Evolutionary conservation across 176 grass and related monocot genomes (phyloP).

Genomic region (Aegilops sharonensis): DNA sequence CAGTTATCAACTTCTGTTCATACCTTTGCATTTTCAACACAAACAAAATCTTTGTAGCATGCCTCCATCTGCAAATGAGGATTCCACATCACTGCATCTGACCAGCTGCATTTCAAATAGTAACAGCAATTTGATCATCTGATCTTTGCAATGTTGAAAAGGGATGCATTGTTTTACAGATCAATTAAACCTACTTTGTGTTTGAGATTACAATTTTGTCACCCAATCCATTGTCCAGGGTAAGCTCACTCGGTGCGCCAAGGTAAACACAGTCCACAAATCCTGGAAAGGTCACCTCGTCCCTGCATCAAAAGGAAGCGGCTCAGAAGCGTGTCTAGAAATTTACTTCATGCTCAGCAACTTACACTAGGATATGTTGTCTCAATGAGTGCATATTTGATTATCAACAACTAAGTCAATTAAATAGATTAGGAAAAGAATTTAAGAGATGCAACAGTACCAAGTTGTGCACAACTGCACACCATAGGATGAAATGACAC

Average conservation of each 20-base stretch:
- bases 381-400: background rate
- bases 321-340: background rate
- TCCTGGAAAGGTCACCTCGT: conserved; percentile 76
- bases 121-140: conserved; percentile 26
- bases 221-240: conserved; percentile 90
- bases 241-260: conserved; percentile 61
- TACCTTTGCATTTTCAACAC: conserved; percentile 98
- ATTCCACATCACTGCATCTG: conserved; percentile 97
- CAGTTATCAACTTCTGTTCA: background rate
- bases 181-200: conserved; percentile 46
- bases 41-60: conserved; percentile 96
- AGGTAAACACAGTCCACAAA: conserved; percentile 94
- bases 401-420: background rate
- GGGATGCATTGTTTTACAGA: background rate
- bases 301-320: conserved; percentile 55
- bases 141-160: conserved; percentile 19
- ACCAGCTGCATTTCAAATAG: conserved; percentile 63
- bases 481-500: background rate
- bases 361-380: background rate
- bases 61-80: conserved; percentile 93
- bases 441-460: background rate
- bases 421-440: background rate
- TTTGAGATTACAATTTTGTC: conserved; percentile 74
- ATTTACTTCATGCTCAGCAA: background rate
- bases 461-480: background rate